Conservation (phyloP, 208 protist species). For the Trypanosoma avium region DNA sequence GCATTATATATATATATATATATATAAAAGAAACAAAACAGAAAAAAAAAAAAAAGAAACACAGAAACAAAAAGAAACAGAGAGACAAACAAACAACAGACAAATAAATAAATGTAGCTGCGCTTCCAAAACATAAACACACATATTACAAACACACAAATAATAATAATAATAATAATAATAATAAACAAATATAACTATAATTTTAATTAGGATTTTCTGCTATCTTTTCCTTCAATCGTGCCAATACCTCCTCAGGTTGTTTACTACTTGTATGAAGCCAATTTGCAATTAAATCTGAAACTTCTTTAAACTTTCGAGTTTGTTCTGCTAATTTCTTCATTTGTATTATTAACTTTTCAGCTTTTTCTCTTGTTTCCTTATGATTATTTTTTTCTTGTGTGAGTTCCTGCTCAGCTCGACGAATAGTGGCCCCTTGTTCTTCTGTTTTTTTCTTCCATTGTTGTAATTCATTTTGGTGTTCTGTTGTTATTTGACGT, state of each 20-base stretch:
- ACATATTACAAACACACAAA: not conserved
- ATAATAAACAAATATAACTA: too few relatives aligned
- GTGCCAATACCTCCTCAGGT: constrained; percentile 53
- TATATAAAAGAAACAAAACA: not conserved
- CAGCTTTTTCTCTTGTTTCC: constrained; percentile 43
- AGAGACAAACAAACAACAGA: not conserved
- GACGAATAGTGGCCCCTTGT: constrained; percentile 44
- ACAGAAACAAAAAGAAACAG: not conserved
- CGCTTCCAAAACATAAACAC: not conserved
- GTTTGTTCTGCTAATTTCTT: constrained; percentile 57
- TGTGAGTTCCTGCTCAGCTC: constrained; percentile 30
- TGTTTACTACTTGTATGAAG: constrained; percentile 24
- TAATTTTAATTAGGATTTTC: too few relatives aligned
- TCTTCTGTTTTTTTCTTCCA: constrained; percentile 52
- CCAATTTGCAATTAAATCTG: constrained; percentile 29
- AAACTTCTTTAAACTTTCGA: constrained; percentile 40
- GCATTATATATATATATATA: not conserved
- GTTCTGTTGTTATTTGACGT: constrained; percentile 38
- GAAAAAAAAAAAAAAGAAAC: not conserved
- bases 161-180: too few relatives aligned
- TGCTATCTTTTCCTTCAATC: constrained; percentile 27
- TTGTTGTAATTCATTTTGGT: constrained; percentile 41
- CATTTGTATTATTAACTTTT: constrained; percentile 34
- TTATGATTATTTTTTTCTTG: constrained; percentile 36
- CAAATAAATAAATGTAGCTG: not conserved